Evolutionary conservation across 768 basidiomycete genomes (phyloP).

Genomic region (Termitomyces sp.): DNA sequence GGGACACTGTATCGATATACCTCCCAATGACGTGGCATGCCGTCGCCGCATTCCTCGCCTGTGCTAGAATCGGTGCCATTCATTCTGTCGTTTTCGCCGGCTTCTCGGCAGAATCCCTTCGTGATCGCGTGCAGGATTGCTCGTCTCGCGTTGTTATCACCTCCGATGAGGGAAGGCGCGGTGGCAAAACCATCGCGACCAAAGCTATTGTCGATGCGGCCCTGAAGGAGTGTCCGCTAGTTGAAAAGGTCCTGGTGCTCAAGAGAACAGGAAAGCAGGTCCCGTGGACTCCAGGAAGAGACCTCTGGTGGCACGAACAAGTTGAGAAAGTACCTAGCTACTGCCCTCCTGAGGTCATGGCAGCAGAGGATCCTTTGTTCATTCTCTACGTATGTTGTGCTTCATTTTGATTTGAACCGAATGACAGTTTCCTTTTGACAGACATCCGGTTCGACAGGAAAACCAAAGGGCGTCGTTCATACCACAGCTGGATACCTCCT

Average conservation of each 20-base stretch:
- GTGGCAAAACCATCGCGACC: conserved; percentile 92
- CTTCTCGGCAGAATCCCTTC: conserved; percentile 90
- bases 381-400: conserved; percentile 87
- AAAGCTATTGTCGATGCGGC: conserved; percentile 93
- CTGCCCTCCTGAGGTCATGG: conserved; percentile 86
- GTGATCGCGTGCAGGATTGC: conserved; percentile 91
- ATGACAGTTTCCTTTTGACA: conserved; percentile 22
- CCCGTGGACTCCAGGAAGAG: conserved; percentile 76
- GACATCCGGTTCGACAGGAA: conserved; percentile 94
- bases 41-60: conserved; percentile 94
- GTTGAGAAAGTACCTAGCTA: conserved; percentile 76
- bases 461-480: conserved; percentile 96
- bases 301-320: conserved; percentile 98
- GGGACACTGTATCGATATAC: conserved; percentile 91
- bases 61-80: conserved; percentile 93
- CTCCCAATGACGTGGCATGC: conserved; percentile 96
- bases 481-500: conserved; percentile 89
- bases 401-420: conserved; percentile 1
- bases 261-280: conserved; percentile 82
- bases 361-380: conserved; percentile 94
- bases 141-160: conserved; percentile 89
- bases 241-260: conserved; percentile 89
- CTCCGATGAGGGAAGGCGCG: conserved; percentile 89
- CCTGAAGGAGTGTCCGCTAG: conserved; percentile 73
- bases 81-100: conserved; percentile 98